Conservation (phyloP, 257 asterid genomes). For the Solanum tacnaense region DNA sequence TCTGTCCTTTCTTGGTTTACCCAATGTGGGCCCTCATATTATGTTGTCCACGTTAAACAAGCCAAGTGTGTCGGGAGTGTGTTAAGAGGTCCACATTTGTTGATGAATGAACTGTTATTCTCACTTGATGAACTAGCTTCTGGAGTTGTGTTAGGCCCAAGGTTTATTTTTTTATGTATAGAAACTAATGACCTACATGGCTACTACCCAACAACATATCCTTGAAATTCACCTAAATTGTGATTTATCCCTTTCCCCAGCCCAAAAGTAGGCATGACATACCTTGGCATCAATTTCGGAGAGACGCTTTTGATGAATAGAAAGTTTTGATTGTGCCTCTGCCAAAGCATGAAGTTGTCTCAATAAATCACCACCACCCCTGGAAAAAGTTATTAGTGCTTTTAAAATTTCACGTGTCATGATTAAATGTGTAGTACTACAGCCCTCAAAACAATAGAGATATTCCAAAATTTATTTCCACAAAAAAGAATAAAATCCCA, state of each 20-base stretch:
- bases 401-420: conserved; percentile 3
- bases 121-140: background rate
- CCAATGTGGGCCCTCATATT: background rate
- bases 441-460: background rate
- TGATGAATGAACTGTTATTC: background rate
- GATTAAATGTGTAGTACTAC: background rate
- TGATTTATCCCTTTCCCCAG: background rate
- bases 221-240: background rate
- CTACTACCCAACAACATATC: background rate
- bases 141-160: background rate
- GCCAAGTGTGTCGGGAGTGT: background rate
- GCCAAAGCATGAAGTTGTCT: conserved; percentile 78
- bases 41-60: background rate
- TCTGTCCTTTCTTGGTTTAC: background rate
- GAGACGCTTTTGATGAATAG: conserved; percentile 49
- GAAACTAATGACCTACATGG: background rate
- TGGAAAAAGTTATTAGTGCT: conserved; percentile 24
- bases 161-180: background rate
- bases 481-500: background rate
- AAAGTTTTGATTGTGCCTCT: conserved; percentile 63
- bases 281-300: conserved; percentile 77
- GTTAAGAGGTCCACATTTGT: background rate
- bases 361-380: conserved; percentile 92
- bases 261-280: background rate
- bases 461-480: background rate